Percentiles rank a stretch among this genome's conserved stretches.
Evolutionary conservation across 305 asterid genomes (phyloP).

Genomic region (Fraxinus nigra): DNA sequence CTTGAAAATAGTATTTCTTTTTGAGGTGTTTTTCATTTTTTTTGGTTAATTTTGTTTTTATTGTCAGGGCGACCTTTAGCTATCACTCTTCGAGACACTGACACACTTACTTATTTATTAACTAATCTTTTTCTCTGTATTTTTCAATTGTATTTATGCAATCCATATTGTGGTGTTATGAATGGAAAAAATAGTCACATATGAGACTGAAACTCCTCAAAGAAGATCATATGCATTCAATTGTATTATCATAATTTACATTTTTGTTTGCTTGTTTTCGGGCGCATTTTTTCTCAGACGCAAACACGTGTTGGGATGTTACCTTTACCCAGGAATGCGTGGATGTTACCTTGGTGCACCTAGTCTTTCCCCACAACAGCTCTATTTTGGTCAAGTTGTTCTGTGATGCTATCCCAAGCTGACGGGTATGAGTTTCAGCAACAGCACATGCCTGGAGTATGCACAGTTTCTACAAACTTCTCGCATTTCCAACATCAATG

Average conservation of each 20-base stretch:
- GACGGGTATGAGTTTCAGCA: constrained; percentile 60
- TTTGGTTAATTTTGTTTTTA: too few relatives aligned
- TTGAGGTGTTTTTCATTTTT: not conserved
- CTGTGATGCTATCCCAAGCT: constrained; percentile 45
- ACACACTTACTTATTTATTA: not conserved
- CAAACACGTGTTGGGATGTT: constrained; percentile 45
- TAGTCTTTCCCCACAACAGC: constrained; percentile 49
- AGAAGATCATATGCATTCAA: not conserved
- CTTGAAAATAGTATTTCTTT: not conserved
- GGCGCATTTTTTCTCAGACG: constrained; percentile 58
- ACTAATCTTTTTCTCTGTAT: not conserved
- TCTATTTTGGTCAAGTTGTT: constrained; percentile 56
- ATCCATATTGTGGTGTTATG: too few relatives aligned
- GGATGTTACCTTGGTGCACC: constrained; percentile 48
- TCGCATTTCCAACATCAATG: constrained; percentile 57
- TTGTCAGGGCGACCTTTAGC: not conserved
- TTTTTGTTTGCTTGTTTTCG: constrained; percentile 13
- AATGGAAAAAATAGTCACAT: not conserved
- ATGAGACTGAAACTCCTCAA: not conserved
- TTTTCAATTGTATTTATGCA: not conserved
- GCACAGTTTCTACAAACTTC: constrained; percentile 47
- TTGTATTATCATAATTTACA: not conserved
- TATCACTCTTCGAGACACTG: not conserved
- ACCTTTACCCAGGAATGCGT: constrained; percentile 39
- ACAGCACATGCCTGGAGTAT: constrained; percentile 56